A percentile compares a stretch with the other conserved stretches of the same genome.
These are phyloP conservation scores for Cutaneotrichosporon spelunceum DNA, from an alignment of 1,284 basidiomycete species.

Conservation along the genomic window DNA sequence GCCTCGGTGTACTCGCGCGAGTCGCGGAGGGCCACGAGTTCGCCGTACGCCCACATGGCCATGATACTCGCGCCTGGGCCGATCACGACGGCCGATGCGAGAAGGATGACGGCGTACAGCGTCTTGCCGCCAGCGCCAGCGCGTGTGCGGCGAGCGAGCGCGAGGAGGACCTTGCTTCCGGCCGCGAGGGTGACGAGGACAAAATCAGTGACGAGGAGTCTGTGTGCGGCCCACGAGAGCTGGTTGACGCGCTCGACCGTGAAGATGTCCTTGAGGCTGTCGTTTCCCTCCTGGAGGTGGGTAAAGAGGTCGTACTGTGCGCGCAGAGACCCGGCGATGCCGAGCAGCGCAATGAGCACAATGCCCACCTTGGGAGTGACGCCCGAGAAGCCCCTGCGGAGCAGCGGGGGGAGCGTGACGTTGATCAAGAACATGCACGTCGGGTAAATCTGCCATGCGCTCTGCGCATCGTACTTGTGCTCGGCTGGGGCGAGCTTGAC, in stretches of 20 bases:
- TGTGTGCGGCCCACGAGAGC: slow-evolving; percentile 5
- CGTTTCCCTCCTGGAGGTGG: not conserved
- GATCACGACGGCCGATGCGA: not conserved
- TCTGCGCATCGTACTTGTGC: slow-evolving; percentile 11
- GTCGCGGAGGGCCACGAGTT: slow-evolving; percentile 13
- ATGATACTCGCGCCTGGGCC: slow-evolving; percentile 20
- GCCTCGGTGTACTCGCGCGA: slow-evolving; percentile 12
- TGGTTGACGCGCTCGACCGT: not conserved
- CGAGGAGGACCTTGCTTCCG: slow-evolving; percentile 10
- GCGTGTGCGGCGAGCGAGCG: slow-evolving; percentile 8
- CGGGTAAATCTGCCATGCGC: slow-evolving; percentile 18
- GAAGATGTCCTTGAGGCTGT: slow-evolving; percentile 9
- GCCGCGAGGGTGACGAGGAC: slow-evolving; percentile 9
- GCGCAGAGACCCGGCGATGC: not conserved
- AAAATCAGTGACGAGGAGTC: slow-evolving; percentile 16
- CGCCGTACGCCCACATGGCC: slow-evolving; percentile 19
- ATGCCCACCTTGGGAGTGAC: slow-evolving; percentile 14
- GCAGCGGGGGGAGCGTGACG: slow-evolving; percentile 15
- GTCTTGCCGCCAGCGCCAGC: not conserved
- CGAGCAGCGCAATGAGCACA: slow-evolving; percentile 18
- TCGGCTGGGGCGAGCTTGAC: not conserved
- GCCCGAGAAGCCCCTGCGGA: slow-evolving; percentile 11
- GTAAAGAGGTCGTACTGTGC: slow-evolving; percentile 6
- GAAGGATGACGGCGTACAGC: not conserved
- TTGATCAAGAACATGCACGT: slow-evolving; percentile 20